Percentiles rank a stretch among this genome's conserved stretches.
phyloP scores from a whole-genome alignment of 2,329 filamentous ascomycete species.

The Mycogone perniciosa region DNA sequence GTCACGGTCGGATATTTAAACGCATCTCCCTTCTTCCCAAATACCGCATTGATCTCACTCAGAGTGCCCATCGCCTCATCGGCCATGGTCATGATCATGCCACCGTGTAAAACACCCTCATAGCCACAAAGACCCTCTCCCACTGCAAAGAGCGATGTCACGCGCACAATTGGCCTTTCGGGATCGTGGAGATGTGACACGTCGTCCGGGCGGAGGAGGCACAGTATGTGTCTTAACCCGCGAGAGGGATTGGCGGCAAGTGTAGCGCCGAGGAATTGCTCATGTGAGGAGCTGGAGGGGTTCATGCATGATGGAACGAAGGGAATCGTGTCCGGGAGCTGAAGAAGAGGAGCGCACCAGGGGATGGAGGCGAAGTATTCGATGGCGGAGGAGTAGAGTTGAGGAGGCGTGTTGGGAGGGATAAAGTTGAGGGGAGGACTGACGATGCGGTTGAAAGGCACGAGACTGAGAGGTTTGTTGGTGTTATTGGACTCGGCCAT shows the following conservation, averaged over 20 bases:
- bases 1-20: conserved; percentile 28
- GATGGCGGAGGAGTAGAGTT: conserved; percentile 23
- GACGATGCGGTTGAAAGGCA: conserved; percentile 23
- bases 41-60: conserved; percentile 29
- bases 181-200: conserved; percentile 19
- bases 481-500: background rate
- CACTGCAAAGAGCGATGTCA: conserved; percentile 27
- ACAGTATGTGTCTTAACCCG: conserved; percentile 29
- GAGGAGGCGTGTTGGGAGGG: conserved; percentile 21
- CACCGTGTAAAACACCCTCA: conserved; percentile 30
- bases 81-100: conserved; percentile 28
- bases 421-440: conserved; percentile 24
- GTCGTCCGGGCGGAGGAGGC: conserved; percentile 26
- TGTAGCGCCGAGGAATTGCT: conserved; percentile 30
- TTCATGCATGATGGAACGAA: conserved; percentile 30
- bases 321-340: conserved; percentile 20
- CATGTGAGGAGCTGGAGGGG: conserved; percentile 21
- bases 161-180: conserved; percentile 21
- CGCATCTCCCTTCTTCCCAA: conserved; percentile 25
- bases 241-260: conserved; percentile 20
- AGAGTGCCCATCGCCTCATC: conserved; percentile 33
- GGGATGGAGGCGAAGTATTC: conserved; percentile 29
- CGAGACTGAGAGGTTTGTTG: conserved; percentile 11
- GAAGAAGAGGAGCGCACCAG: conserved; percentile 30
- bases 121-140: conserved; percentile 30